These are phyloP conservation scores for Drosera spatulata DNA, from an alignment of 179 eudicot species.

Conservation along the genomic window DNA sequence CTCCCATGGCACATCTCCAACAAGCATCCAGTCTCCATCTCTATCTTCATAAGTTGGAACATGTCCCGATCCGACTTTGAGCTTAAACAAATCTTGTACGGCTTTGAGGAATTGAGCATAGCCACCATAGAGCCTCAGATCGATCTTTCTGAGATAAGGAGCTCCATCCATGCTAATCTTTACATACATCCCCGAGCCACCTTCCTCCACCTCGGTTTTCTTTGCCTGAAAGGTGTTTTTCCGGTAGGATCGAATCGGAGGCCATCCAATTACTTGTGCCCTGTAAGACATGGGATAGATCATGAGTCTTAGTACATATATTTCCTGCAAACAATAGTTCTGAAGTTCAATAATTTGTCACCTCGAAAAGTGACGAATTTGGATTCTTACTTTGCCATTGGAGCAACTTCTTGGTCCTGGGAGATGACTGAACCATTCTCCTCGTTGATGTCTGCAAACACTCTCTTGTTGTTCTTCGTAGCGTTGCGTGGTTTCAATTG, in stretches of 20 bases:
- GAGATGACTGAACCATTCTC: conserved; percentile 9
- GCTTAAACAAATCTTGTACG: conserved; percentile 20
- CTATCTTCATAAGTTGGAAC: no score
- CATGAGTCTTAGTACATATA: background rate
- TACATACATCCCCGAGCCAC: conserved; percentile 12
- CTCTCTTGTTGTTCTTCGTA: conserved; percentile 9
- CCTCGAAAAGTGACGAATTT: background rate
- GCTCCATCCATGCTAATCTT: conserved; percentile 46
- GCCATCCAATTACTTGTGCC: conserved; percentile 35
- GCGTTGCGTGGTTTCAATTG: background rate
- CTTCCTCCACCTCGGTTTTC: conserved; percentile 1
- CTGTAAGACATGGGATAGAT: conserved; percentile 1
- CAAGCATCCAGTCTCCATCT: no score
- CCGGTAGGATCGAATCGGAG: conserved; percentile 24
- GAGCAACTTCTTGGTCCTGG: background rate
- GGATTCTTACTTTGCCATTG: conserved; percentile 17
- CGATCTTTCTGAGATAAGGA: conserved; percentile 31
- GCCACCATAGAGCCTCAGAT: conserved; percentile 14
- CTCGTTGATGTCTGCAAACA: background rate
- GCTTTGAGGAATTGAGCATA: conserved; percentile 21
- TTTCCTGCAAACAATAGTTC: background rate
- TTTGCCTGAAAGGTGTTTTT: conserved; percentile 16
- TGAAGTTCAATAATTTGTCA: background rate
- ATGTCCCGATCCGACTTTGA: conserved; percentile 8
- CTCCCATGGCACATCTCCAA: no score